Evolutionary conservation across 139 green algal species (phyloP).

Genomic region (Mesotaenium endlicherianum): DNA sequence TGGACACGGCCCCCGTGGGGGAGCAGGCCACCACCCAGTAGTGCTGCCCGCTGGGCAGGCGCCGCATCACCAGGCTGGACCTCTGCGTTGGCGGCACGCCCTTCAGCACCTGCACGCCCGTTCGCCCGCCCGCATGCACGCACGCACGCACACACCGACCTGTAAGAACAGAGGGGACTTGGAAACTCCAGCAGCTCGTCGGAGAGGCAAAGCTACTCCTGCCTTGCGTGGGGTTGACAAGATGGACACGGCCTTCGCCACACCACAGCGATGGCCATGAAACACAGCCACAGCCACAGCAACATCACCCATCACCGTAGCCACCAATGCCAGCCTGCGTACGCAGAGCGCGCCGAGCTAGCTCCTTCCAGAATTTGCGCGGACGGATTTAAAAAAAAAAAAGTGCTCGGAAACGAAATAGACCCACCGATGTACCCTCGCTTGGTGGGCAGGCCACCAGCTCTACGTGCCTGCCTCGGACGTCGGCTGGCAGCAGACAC

Average conservation of each 20-base stretch:
- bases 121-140: not conserved
- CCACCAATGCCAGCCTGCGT: too few relatives aligned
- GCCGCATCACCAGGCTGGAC: not conserved
- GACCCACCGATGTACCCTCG: too few relatives aligned
- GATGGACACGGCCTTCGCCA: not conserved
- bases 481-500: too few relatives aligned
- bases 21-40: not conserved
- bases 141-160: not conserved
- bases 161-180: not conserved
- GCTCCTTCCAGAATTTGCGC: too few relatives aligned
- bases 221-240: not conserved
- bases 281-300: not conserved
- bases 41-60: not conserved
- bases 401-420: too few relatives aligned
- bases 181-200: not conserved
- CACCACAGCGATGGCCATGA: not conserved
- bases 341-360: too few relatives aligned
- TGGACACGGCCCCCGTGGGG: too few relatives aligned
- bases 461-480: too few relatives aligned
- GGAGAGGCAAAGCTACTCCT: not conserved
- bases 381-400: too few relatives aligned
- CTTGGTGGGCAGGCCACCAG: too few relatives aligned
- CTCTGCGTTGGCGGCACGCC: not conserved
- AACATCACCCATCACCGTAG: too few relatives aligned
- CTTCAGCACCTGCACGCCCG: slow-evolving; percentile 1